These are phyloP conservation scores for Umbelopsis isabellina DNA, from an alignment of 192 early-diverging fungal species.

Conservation along the genomic window DNA sequence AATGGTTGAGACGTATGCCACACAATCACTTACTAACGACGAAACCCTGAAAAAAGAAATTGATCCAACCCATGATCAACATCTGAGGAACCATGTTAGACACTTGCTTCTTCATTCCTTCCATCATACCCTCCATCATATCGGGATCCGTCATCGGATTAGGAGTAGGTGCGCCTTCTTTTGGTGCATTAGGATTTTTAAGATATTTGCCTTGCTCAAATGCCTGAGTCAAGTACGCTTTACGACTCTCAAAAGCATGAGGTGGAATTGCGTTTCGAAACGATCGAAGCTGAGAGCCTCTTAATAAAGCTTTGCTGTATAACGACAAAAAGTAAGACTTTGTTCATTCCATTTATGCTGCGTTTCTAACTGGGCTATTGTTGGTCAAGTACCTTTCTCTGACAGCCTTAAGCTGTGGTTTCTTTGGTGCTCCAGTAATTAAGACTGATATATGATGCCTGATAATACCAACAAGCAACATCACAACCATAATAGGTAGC, in stretches of 20 bases:
- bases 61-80: slow-evolving; percentile 98
- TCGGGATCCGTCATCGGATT: slow-evolving; percentile 93
- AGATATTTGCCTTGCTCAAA: slow-evolving; percentile 85
- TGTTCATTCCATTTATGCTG: not conserved
- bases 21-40: slow-evolving; percentile 74
- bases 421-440: slow-evolving; percentile 82
- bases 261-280: slow-evolving; percentile 70
- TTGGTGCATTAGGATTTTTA: slow-evolving; percentile 76
- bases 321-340: not conserved
- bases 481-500: slow-evolving; percentile 95
- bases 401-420: slow-evolving; percentile 76
- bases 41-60: slow-evolving; percentile 98
- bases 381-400: slow-evolving; percentile 67
- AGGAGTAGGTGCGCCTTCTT: slow-evolving; percentile 50
- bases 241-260: slow-evolving; percentile 73
- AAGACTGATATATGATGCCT: slow-evolving; percentile 90
- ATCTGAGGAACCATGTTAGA: slow-evolving; percentile 98
- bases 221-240: slow-evolving; percentile 69
- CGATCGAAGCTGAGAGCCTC: slow-evolving; percentile 70
- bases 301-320: slow-evolving; percentile 70
- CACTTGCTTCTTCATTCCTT: slow-evolving; percentile 97
- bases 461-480: slow-evolving; percentile 96
- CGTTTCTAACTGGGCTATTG: not conserved
- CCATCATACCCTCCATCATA: slow-evolving; percentile 96
- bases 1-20: no score